phyloP scores from a whole-genome alignment of 169 alveolate species.

The Perkinsus marinus region DNA sequence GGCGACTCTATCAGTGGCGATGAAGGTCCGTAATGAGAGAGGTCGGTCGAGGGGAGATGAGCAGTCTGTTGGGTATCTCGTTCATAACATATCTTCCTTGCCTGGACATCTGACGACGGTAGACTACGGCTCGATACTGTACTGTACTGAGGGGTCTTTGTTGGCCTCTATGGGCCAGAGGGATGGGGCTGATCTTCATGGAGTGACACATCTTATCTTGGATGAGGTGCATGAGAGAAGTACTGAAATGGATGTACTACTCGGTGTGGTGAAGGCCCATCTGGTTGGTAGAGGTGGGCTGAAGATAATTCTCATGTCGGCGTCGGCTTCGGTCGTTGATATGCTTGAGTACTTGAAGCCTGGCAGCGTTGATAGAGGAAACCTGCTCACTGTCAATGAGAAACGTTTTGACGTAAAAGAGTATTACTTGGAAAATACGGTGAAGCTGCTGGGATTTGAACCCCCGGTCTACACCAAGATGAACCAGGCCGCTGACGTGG shows the following conservation, averaged over 20 bases:
- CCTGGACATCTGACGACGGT: background rate
- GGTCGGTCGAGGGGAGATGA: slow-evolving; percentile 32
- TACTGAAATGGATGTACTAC: slow-evolving; percentile 46
- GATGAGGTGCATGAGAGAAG: slow-evolving; percentile 70
- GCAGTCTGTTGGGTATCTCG: background rate
- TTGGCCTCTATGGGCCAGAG: background rate
- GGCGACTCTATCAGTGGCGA: slow-evolving; percentile 15
- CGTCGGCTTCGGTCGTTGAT: slow-evolving; percentile 46
- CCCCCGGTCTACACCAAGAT: background rate
- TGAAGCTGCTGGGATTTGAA: background rate
- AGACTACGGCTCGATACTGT: background rate
- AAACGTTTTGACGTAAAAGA: background rate
- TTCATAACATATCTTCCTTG: background rate
- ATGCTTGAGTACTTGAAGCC: slow-evolving; percentile 30
- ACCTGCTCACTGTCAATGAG: background rate
- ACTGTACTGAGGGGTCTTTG: background rate
- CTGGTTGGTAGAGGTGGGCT: slow-evolving; percentile 32
- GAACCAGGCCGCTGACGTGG: background rate
- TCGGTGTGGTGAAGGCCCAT: slow-evolving; percentile 44
- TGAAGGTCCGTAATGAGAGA: slow-evolving; percentile 5
- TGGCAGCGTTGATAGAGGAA: background rate
- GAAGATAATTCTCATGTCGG: slow-evolving; percentile 53
- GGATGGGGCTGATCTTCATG: background rate
- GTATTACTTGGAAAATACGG: background rate
- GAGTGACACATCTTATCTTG: slow-evolving; percentile 25